These are phyloP conservation scores for Medicago ruthenica DNA, from an alignment of 306 rosid species.

Conservation along the genomic window DNA sequence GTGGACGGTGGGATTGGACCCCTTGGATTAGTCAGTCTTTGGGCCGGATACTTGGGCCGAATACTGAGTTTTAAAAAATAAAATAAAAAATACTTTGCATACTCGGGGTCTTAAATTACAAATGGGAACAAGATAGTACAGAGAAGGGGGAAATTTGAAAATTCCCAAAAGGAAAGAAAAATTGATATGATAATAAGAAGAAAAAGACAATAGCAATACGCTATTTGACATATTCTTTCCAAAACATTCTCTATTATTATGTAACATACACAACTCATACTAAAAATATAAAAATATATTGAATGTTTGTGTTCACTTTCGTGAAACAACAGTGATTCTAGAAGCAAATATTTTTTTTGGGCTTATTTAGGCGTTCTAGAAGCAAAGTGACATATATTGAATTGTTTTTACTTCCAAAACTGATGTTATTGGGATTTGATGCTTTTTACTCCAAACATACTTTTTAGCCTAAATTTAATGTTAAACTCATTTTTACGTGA, in stretches of 20 bases:
- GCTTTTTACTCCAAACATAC: neutral
- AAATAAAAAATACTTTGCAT: neutral
- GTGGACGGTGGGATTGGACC: no score
- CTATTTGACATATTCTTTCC: slow-evolving; percentile 1
- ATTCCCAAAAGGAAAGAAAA: neutral
- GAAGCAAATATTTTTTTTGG: neutral
- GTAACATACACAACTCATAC: neutral
- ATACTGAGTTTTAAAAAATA: no score
- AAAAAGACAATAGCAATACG: neutral
- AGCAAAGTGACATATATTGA: no score
- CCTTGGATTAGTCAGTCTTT: no score
- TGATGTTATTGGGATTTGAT: neutral
- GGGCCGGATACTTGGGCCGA: no score
- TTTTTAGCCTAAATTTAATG: neutral
- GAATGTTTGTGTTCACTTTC: neutral
- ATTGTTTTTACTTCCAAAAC: neutral
- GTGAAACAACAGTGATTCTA: neutral
- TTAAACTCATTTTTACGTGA: neutral
- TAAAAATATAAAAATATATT: neutral
- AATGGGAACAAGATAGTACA: slow-evolving; percentile 1
- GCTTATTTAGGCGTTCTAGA: neutral
- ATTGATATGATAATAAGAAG: slow-evolving; percentile 4
- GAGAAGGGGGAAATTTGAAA: neutral
- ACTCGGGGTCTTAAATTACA: neutral
- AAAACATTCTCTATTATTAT: neutral